Conservation (phyloP, 768 basidiomycete species). For the Coprinopsis cinerea region DNA sequence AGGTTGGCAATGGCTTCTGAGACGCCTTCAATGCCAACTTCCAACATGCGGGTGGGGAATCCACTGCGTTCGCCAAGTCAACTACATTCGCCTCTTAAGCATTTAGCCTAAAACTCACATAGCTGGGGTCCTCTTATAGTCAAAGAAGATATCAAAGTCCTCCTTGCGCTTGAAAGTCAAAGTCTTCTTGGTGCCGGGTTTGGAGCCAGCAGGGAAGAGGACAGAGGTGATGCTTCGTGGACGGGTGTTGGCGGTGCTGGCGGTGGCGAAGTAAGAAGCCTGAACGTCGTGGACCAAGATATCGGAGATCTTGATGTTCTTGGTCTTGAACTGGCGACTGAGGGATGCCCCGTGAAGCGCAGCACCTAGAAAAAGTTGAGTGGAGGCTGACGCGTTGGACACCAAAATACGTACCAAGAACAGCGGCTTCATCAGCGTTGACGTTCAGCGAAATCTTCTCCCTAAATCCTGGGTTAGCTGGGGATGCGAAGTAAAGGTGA, state of each 20-base stretch:
- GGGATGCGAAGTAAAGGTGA: background rate
- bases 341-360: constrained; percentile 88
- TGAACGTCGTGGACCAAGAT: constrained; percentile 69
- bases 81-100: background rate
- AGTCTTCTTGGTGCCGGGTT: constrained; percentile 77
- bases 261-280: constrained; percentile 67
- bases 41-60: constrained; percentile 68
- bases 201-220: constrained; percentile 75
- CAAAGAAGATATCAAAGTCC: constrained; percentile 74
- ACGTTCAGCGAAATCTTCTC: constrained; percentile 90
- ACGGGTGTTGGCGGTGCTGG: constrained; percentile 39
- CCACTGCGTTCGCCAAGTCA: constrained; percentile 38
- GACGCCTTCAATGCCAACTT: constrained; percentile 68
- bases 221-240: constrained; percentile 68
- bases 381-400: background rate
- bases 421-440: constrained; percentile 94
- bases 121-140: constrained; percentile 62
- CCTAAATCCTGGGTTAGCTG: constrained; percentile 25
- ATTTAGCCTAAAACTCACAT: constrained; percentile 43
- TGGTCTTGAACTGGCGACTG: constrained; percentile 90
- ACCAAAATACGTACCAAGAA: constrained; percentile 46
- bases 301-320: constrained; percentile 83
- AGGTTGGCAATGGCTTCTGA: constrained; percentile 75
- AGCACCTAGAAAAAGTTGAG: constrained; percentile 29
- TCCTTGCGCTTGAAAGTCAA: constrained; percentile 80